Conservation (phyloP, 202 grass and related monocot species). For the Sporobolus alterniflorus region DNA sequence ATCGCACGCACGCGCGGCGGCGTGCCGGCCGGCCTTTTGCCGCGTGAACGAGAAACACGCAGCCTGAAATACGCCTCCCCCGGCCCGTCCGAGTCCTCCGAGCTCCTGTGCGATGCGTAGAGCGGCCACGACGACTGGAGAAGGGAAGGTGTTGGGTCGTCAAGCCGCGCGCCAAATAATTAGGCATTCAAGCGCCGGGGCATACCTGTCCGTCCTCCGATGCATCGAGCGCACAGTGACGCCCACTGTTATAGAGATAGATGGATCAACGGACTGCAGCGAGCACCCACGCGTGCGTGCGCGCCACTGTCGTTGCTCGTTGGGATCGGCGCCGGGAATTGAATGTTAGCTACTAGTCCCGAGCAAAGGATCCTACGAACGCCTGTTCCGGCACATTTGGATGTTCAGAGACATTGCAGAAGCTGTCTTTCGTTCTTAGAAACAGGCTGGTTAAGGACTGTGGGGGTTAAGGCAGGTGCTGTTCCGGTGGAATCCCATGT, state of each 20-base stretch:
- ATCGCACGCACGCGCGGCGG: background rate
- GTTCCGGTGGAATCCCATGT: conserved; percentile 38
- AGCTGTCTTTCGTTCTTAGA: background rate
- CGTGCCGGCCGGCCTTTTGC: background rate
- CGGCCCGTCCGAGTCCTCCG: too few species aligned
- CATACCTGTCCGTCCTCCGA: conserved; percentile 33
- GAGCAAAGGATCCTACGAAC: background rate
- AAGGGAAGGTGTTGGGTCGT: conserved; percentile 35
- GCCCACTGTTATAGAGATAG: background rate
- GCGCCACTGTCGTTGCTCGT: background rate
- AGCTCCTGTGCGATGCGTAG: conserved; percentile 20
- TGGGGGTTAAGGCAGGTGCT: conserved; percentile 32
- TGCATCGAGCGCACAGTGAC: background rate
- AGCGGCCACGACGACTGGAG: background rate
- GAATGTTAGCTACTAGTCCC: conserved; percentile 24
- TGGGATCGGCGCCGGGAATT: conserved; percentile 33
- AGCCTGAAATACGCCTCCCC: background rate
- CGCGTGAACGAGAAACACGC: background rate
- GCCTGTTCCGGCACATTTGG: conserved; percentile 49
- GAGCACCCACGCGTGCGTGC: conserved; percentile 1
- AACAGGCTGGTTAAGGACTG: background rate
- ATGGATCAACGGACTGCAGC: background rate
- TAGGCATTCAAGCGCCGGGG: conserved; percentile 54
- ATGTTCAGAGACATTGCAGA: conserved; percentile 34
- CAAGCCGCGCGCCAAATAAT: conserved; percentile 63